These are phyloP conservation scores for Malassezia slooffiae DNA, from an alignment of 1,284 basidiomycete species.

Conservation along the genomic window DNA sequence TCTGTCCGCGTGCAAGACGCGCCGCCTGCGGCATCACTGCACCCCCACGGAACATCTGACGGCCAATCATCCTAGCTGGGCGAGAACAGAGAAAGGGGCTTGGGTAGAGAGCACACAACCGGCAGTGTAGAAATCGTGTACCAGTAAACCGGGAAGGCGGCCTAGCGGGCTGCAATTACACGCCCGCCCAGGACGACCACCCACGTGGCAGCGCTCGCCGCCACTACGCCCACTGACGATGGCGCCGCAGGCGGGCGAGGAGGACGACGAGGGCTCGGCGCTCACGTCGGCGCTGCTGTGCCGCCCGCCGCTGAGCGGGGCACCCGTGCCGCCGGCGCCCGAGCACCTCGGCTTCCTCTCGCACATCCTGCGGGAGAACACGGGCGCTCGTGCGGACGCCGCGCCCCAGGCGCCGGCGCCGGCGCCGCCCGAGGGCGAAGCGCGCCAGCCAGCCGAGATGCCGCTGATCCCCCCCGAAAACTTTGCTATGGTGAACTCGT, in stretches of 20 bases:
- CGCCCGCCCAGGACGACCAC: too few species aligned
- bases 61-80: conserved; percentile 3
- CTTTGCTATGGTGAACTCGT: conserved; percentile 48
- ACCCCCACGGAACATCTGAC: conserved; percentile 9
- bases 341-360: conserved; percentile 8
- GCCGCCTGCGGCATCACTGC: conserved; percentile 4
- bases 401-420: neutral
- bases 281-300: conserved; percentile 14
- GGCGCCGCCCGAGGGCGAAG: conserved; percentile 12
- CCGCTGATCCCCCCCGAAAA: conserved; percentile 44
- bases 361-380: conserved; percentile 9
- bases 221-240: too few species aligned
- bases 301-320: conserved; percentile 1
- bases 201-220: too few species aligned
- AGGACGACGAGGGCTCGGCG: too few species aligned
- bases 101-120: too few species aligned
- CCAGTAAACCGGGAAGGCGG: too few species aligned
- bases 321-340: neutral
- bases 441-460: too few species aligned
- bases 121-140: too few species aligned
- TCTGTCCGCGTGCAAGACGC: neutral
- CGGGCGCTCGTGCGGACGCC: neutral
- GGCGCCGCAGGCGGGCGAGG: too few species aligned
- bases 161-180: too few species aligned
- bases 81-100: neutral